Evolutionary conservation across 2,329 filamentous ascomycete species (phyloP), one percentile per base, ranked within the genome.

Genomic region (Aspergillus tanneri): DNA sequence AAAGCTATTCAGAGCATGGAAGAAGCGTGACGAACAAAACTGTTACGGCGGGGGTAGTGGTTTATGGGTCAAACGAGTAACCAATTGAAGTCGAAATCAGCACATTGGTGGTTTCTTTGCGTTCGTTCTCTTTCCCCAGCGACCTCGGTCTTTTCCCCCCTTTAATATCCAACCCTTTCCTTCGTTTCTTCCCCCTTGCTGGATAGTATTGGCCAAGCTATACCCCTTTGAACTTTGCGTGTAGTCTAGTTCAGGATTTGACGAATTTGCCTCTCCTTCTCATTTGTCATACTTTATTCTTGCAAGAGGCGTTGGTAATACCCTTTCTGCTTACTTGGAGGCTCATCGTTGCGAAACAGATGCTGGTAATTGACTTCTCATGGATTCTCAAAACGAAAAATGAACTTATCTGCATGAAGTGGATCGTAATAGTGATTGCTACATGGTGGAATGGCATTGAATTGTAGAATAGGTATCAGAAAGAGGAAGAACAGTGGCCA

Each of bases 1-100:
- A 60, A 85, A 84, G 67, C 74, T 93, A 46, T 82, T 88, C 64
- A 76, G 86, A 18, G 85, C 86, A 8, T 86, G 87, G 70, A 91
- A 89, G 73, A 80, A 88, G 39, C 77, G 84, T 58, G 87, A 91
- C 59, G 80, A 85, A 54, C 79, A 86, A 43, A 66, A 71, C 37
- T 57, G 56, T 19, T 67, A 66, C 46, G 68, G 70, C 24, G 67
- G 68, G 48, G 58, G 88, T 60, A 82, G 81, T 9, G 81, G 81
- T 23, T 70, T 95, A 8, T 95, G 89, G 89, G 86, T 95, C 41
- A 80, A 85, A 61, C 78, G 89, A 54, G 85, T 90, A 52, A 90
- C 87, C 16, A 81, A 77, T 52, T 86, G 66, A 79, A 51, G 24
- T 43, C 48, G 27, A 25, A 40, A 38, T 35, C 10, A 28, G 25